These are phyloP conservation scores for Acanthamoeba rhysodes DNA, from an alignment of 208 protist genomes.

Conservation along the genomic window DNA sequence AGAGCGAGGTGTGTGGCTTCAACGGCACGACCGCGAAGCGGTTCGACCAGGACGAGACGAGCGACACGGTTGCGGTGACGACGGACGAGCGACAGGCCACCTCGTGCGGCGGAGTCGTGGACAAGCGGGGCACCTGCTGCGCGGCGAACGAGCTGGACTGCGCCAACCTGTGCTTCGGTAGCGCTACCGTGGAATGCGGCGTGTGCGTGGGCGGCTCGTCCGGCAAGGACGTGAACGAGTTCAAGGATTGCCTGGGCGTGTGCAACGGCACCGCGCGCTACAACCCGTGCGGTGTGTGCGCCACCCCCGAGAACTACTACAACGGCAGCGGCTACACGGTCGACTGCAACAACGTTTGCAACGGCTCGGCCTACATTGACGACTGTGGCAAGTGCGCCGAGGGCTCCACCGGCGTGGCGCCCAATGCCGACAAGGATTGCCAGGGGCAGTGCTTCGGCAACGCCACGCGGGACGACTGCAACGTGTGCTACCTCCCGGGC, in stretches of 20 bases:
- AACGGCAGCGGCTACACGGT: conserved; percentile 39
- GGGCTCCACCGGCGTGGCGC: neutral
- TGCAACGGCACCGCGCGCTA: conserved; percentile 66
- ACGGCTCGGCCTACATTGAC: conserved; percentile 17
- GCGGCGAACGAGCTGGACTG: neutral
- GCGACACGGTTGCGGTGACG: neutral
- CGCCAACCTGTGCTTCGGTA: conserved; percentile 10
- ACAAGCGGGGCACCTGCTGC: conserved; percentile 51
- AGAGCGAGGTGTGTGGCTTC: neutral
- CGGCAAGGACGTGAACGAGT: neutral
- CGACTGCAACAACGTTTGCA: conserved; percentile 55
- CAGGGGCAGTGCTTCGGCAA: neutral
- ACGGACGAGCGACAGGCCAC: neutral
- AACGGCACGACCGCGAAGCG: neutral
- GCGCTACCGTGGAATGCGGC: neutral
- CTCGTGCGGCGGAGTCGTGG: neutral
- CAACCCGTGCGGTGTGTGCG: conserved; percentile 41
- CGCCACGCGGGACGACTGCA: neutral
- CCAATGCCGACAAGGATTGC: conserved; percentile 37
- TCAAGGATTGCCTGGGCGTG: conserved; percentile 32
- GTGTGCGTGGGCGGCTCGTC: conserved; percentile 52
- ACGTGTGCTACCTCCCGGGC: conserved; percentile 1
- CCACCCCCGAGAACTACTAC: neutral
- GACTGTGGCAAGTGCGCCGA: neutral
- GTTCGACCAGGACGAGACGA: neutral